phyloP scores from a whole-genome alignment of 768 basidiomycete species.

The Collybia mongolica region DNA sequence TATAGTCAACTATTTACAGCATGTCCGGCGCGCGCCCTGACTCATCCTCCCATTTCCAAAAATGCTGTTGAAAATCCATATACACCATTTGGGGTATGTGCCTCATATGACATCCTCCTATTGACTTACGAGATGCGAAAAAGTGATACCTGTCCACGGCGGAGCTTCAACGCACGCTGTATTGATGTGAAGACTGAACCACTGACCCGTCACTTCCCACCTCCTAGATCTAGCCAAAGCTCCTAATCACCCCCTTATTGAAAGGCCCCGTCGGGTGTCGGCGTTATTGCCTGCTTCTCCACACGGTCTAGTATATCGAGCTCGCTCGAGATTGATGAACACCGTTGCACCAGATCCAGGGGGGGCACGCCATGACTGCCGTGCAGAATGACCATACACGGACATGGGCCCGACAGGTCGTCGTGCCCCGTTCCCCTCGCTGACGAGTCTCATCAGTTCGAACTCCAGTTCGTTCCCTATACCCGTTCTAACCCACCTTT shows the following conservation, averaged over 20 bases:
- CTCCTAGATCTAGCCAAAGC: neutral
- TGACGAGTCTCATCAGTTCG: neutral
- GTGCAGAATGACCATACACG: constrained; percentile 11
- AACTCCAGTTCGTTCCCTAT: neutral
- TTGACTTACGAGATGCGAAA: no score
- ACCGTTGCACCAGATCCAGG: constrained; percentile 11
- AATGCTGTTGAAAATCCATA: no score
- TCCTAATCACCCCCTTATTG: constrained; percentile 1
- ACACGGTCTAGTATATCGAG: constrained; percentile 1
- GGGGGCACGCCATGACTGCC: constrained; percentile 11
- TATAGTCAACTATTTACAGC: no score
- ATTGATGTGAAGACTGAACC: no score
- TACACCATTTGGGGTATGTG: no score
- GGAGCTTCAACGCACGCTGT: no score
- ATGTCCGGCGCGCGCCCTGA: no score
- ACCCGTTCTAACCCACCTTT: neutral
- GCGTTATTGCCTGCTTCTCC: constrained; percentile 5
- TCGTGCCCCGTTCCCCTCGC: neutral
- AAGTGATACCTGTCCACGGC: no score
- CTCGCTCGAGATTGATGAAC: constrained; percentile 8
- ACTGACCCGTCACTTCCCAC: neutral
- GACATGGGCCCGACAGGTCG: neutral
- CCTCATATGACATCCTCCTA: no score
- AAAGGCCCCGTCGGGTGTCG: constrained; percentile 1
- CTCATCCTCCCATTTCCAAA: no score